Percentiles rank a stretch among this genome's conserved stretches.
These are phyloP conservation scores for Trichoderma atroviride DNA, from an alignment of 2,329 filamentous ascomycete species.

Conservation along the genomic window DNA sequence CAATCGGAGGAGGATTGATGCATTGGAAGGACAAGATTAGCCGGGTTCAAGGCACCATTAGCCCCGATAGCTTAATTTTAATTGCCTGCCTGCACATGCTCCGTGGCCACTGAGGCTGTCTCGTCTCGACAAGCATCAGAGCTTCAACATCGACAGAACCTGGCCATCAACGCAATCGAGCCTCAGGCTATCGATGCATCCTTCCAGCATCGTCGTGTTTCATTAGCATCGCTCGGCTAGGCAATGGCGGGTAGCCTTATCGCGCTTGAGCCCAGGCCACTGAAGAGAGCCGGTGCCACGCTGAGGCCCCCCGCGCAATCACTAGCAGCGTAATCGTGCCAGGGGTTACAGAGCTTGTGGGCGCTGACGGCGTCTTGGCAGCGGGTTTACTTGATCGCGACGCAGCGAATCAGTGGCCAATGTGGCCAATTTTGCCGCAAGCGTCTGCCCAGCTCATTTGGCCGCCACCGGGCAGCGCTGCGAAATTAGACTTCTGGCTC, in stretches of 20 bases:
- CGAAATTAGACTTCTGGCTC: slow-evolving; percentile 16
- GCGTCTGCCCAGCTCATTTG: slow-evolving; percentile 16
- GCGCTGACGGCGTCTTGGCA: slow-evolving; percentile 15
- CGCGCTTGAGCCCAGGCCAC: background rate
- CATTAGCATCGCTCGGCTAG: slow-evolving; percentile 12
- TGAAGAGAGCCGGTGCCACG: slow-evolving; percentile 22
- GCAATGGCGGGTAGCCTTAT: slow-evolving; percentile 12
- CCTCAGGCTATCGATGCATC: background rate
- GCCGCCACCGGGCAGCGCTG: slow-evolving; percentile 11
- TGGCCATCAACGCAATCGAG: background rate
- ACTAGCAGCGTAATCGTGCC: slow-evolving; percentile 18
- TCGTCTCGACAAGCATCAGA: background rate
- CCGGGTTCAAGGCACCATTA: background rate
- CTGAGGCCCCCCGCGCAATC: slow-evolving; percentile 2
- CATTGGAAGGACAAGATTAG: background rate
- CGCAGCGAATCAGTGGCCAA: slow-evolving; percentile 19
- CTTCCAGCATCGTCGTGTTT: background rate
- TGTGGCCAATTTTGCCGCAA: slow-evolving; percentile 23
- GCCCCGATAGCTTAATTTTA: background rate
- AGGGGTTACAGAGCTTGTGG: slow-evolving; percentile 17
- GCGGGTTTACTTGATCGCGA: slow-evolving; percentile 4
- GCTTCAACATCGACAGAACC: background rate
- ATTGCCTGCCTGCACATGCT: background rate
- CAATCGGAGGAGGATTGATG: background rate
- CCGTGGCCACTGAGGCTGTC: background rate